Evolutionary conservation across 495 filamentous ascomycete genomes (phyloP), one percentile per base, ranked within the genome.

Genomic region (Aspergillus mulundensis): DNA sequence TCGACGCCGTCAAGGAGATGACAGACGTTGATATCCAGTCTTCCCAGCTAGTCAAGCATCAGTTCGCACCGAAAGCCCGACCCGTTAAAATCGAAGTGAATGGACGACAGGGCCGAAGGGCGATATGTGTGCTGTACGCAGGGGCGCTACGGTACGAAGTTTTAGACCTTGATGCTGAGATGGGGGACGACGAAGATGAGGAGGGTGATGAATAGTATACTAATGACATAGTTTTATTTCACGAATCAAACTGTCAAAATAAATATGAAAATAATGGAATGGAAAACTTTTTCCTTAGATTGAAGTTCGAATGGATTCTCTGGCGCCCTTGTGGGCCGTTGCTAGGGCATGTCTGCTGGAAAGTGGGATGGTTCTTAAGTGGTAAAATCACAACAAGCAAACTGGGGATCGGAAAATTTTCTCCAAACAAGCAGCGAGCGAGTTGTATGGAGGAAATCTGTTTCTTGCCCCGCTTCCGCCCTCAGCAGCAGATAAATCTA

Each of bases 81-180:
- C 81, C 83, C 3, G 48, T 71, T 8, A 58, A 69, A 53, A 53
- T 86, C 18, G 75, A 78, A 41, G 72, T 84, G 19, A 85, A 85
- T 61, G 81, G 82, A 19, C 73, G 75, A 14, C 75, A 72, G 25
- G 77, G 73, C 2, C 73, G 81, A 23, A 68, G 81, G 49, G 79
- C 77, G 20, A 70, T 81, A 3, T 84, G 80, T 60, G 78, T 84
- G 20, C 59, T 86, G 49, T 81, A 81, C 54, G 73, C 76, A 12
- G 81, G 85, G 60, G 67, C 66, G 16, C 64, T 79, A 64, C 76
- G 75, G 43, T 86, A 85, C 61, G 76, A 79, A 32, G 74, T 85
- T 7, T 75, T 83, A 52, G 81, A 84, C 61, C 51, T 86, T 50
- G 83, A 85, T 66, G 66, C 66, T 45, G 70, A 62, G 16, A 65